Conservation (phyloP, 164 flowering plant genomes). For the Tetracentron sinense region DNA sequence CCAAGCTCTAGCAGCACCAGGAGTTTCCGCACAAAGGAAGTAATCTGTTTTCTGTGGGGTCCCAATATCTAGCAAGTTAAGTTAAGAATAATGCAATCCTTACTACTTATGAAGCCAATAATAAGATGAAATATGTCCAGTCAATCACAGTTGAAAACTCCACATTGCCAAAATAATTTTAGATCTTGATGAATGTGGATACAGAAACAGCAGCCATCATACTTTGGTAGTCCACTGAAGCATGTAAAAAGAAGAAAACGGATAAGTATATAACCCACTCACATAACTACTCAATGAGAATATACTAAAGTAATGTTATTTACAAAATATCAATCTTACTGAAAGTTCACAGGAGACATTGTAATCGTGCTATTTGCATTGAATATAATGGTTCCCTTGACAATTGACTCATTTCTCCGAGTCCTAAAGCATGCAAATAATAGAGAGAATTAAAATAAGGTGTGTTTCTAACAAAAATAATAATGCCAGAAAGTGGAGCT, state of each 20-base stretch:
- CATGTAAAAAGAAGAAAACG: conserved; percentile 18
- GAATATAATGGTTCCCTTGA: conserved; percentile 81
- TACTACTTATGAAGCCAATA: background rate
- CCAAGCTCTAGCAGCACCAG: conserved; percentile 99
- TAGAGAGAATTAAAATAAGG: background rate
- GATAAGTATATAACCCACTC: conserved; percentile 9
- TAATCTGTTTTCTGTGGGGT: conserved; percentile 94
- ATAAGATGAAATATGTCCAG: background rate
- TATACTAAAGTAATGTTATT: background rate
- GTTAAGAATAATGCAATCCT: conserved; percentile 38
- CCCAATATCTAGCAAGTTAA: conserved; percentile 59
- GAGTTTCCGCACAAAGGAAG: conserved; percentile 96
- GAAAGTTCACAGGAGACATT: conserved; percentile 87
- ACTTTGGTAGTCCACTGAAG: conserved; percentile 91
- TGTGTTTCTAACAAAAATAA: background rate
- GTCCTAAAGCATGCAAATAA: conserved; percentile 39
- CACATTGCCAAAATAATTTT: background rate
- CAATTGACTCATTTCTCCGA: conserved; percentile 75
- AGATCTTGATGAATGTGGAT: conserved; percentile 42
- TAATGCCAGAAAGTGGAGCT: background rate
- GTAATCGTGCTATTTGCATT: conserved; percentile 86
- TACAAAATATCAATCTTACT: conserved; percentile 47
- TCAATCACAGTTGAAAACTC: too few species aligned
- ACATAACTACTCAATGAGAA: background rate
- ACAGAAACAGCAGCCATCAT: conserved; percentile 98